These are phyloP conservation scores for Penicillium hordei DNA, from an alignment of 2,329 filamentous ascomycete genomes.

Conservation along the genomic window DNA sequence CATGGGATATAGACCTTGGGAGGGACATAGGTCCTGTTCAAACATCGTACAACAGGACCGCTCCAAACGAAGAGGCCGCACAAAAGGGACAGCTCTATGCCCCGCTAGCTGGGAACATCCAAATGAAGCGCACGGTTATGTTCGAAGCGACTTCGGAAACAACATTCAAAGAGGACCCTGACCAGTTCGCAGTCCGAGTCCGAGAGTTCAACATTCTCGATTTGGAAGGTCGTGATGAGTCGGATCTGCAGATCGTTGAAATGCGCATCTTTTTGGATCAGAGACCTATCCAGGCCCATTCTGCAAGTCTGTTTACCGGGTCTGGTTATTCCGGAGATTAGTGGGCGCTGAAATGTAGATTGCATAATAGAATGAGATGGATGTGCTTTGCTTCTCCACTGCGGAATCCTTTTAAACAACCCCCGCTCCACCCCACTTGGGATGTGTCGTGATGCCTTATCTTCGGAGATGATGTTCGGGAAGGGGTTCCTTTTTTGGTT, in stretches of 20 bases:
- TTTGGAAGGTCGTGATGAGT: conserved; percentile 8
- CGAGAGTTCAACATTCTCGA: conserved; percentile 25
- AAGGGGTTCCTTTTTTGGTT: neutral
- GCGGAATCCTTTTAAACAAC: conserved; percentile 12
- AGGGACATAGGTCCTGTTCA: neutral
- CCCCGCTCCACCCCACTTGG: neutral
- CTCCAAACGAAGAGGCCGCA: neutral
- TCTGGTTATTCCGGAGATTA: neutral
- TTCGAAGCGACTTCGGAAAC: conserved; percentile 23
- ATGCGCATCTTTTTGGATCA: conserved; percentile 25
- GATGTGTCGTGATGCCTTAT: neutral
- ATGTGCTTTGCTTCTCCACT: conserved; percentile 5
- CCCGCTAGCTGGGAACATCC: conserved; percentile 2
- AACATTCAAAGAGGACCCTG: conserved; percentile 22
- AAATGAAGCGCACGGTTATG: conserved; percentile 23
- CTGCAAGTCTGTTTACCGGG: conserved; percentile 5
- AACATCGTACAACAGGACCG: neutral
- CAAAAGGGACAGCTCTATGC: conserved; percentile 6
- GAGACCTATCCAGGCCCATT: conserved; percentile 19
- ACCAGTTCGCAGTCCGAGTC: conserved; percentile 20
- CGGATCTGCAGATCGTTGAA: conserved; percentile 17
- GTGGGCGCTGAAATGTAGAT: neutral
- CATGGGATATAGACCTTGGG: conserved; percentile 24
- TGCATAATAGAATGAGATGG: conserved; percentile 2
- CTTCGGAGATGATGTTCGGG: conserved; percentile 8